These are phyloP conservation scores for Colletotrichum tropicicola DNA, from an alignment of 2,329 filamentous ascomycete genomes.

Conservation along the genomic window DNA sequence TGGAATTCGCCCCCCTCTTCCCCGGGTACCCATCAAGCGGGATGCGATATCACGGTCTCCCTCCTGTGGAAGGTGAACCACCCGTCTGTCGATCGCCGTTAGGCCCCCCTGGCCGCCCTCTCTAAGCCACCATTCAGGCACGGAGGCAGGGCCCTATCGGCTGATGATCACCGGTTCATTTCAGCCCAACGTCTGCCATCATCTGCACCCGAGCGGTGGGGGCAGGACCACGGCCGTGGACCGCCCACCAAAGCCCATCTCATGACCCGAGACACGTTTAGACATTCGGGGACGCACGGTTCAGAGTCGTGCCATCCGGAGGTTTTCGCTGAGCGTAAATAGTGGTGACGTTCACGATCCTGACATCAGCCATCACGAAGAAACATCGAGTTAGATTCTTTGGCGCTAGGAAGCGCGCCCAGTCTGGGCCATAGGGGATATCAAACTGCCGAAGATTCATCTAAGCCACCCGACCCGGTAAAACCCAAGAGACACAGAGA, in stretches of 20 bases:
- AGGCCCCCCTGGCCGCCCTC: neutral
- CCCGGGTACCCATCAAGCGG: conserved; percentile 20
- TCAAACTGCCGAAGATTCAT: conserved; percentile 24
- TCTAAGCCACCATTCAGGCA: conserved; percentile 15
- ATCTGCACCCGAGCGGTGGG: neutral
- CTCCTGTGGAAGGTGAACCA: neutral
- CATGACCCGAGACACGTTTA: too few species aligned
- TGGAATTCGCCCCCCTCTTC: neutral
- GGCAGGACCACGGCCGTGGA: too few species aligned
- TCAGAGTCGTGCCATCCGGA: too few species aligned
- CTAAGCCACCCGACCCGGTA: conserved; percentile 15
- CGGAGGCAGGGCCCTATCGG: conserved; percentile 7
- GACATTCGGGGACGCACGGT: too few species aligned
- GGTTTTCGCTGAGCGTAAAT: too few species aligned
- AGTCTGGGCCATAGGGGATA: conserved; percentile 2
- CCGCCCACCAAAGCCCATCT: too few species aligned
- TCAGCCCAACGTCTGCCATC: conserved; percentile 15
- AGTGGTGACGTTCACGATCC: too few species aligned
- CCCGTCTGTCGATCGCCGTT: neutral
- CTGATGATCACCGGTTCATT: conserved; percentile 22
- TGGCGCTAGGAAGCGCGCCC: neutral
- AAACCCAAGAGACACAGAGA: neutral
- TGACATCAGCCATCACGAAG: neutral
- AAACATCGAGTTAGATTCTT: neutral
- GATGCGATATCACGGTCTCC: conserved; percentile 16